A percentile compares a stretch with the other conserved stretches of the same genome.
Conservation (phyloP, 306 rosid genomes). For the Neltuma alba region DNA sequence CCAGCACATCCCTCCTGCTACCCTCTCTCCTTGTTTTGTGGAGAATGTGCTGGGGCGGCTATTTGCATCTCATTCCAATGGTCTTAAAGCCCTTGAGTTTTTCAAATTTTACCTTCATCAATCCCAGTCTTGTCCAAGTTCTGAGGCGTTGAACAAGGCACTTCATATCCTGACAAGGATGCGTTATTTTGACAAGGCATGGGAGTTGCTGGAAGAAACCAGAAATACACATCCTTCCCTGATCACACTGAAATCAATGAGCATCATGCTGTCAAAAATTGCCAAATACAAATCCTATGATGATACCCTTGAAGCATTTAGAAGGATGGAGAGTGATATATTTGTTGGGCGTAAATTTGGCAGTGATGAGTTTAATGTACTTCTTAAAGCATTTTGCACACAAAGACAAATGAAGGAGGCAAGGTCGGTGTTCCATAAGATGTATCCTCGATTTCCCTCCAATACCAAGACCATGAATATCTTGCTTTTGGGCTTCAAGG, state of each 20-base stretch:
- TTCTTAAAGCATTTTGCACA: conserved; percentile 71
- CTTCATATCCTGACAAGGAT: conserved; percentile 78
- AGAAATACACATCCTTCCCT: conserved; percentile 48
- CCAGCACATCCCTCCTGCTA: conserved; percentile 51
- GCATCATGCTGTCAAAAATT: conserved; percentile 76
- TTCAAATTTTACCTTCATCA: conserved; percentile 58
- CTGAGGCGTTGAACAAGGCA: conserved; percentile 70
- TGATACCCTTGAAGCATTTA: conserved; percentile 72
- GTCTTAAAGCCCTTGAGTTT: conserved; percentile 84
- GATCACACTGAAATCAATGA: conserved; percentile 84
- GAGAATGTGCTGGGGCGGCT: conserved; percentile 66
- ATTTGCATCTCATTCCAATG: conserved; percentile 83
- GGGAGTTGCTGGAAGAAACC: conserved; percentile 60
- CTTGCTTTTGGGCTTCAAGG: conserved; percentile 86
- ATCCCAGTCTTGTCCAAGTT: conserved; percentile 47
- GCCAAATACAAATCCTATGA: conserved; percentile 72
- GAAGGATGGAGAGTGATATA: conserved; percentile 67
- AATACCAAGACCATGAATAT: conserved; percentile 85
- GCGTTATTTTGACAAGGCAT: conserved; percentile 82
- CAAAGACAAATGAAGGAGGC: conserved; percentile 95
- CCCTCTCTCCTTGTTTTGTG: conserved; percentile 48
- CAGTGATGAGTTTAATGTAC: conserved; percentile 76
- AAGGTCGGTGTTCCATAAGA: conserved; percentile 65
- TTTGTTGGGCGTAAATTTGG: conserved; percentile 64
- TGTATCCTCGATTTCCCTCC: conserved; percentile 61